Percentiles rank a stretch among this genome's conserved stretches.
These are phyloP conservation scores for Calocybe gangraenosa DNA, from an alignment of 768 basidiomycete genomes.

Conservation along the genomic window DNA sequence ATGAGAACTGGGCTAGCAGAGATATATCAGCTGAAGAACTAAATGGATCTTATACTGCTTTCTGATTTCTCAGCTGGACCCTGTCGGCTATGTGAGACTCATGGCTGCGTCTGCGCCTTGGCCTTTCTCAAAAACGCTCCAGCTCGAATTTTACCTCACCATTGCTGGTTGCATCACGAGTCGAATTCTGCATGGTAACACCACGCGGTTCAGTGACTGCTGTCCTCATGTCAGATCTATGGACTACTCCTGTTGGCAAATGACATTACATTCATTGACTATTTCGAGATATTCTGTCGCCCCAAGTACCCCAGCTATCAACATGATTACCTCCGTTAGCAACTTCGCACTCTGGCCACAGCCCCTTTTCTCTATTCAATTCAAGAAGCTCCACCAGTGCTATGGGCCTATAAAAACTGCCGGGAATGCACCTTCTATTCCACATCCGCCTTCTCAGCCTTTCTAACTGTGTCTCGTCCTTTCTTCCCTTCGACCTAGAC, in stretches of 20 bases:
- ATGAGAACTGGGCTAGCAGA: background rate
- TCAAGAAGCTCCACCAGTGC: background rate
- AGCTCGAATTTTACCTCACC: too few species aligned
- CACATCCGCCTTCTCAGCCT: constrained; percentile 12
- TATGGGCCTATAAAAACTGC: constrained; percentile 5
- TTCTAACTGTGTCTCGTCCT: constrained; percentile 3
- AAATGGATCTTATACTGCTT: too few species aligned
- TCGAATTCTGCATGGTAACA: too few species aligned
- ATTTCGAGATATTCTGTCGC: background rate
- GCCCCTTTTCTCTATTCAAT: background rate
- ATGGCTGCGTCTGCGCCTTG: too few species aligned
- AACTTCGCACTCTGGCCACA: background rate
- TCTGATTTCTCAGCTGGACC: too few species aligned
- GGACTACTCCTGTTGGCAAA: background rate
- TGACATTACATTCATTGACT: background rate
- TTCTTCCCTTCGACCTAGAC: constrained; percentile 9
- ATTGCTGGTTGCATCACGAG: too few species aligned
- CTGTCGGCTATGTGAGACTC: too few species aligned
- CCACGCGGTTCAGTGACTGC: too few species aligned
- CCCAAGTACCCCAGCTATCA: background rate
- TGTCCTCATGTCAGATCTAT: background rate
- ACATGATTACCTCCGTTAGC: background rate
- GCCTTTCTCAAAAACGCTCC: too few species aligned
- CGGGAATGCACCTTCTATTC: background rate
- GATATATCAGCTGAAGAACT: too few species aligned